phyloP scores from a whole-genome alignment of 129 eudicot genomes.

The Ambrosia artemisiifolia region DNA sequence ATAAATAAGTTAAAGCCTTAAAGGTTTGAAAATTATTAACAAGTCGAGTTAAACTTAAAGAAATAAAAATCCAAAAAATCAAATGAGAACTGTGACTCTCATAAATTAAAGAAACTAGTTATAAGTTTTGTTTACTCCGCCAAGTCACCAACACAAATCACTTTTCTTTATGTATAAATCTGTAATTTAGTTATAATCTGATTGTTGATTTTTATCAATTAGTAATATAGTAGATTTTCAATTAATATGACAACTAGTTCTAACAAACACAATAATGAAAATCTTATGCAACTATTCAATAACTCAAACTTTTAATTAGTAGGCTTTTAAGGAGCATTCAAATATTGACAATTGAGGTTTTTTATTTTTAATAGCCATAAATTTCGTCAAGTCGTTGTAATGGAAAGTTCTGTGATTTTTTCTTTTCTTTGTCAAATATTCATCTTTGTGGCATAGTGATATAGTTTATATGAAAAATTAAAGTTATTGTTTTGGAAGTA shows the following conservation, averaged over 20 bases:
- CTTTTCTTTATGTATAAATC: too few relatives aligned
- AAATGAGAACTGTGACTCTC: too few relatives aligned
- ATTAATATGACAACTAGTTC: not conserved
- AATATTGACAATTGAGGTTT: not conserved
- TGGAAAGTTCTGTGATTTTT: not conserved
- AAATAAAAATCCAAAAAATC: too few relatives aligned
- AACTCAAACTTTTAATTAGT: not conserved
- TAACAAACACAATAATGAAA: not conserved
- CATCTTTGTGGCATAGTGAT: not conserved
- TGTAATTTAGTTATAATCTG: too few relatives aligned
- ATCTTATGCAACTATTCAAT: not conserved
- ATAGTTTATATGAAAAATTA: not conserved
- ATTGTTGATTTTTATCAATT: too few relatives aligned
- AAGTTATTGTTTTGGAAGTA: not conserved
- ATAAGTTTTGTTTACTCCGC: too few relatives aligned
- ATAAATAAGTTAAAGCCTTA: too few relatives aligned
- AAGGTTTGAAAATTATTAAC: too few relatives aligned
- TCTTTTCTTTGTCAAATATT: too few relatives aligned
- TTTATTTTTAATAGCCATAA: not conserved
- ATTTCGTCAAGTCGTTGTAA: not conserved
- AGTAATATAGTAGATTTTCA: not conserved
- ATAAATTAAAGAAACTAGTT: too few relatives aligned
- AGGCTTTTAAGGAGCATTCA: constrained; percentile 1
- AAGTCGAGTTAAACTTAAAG: too few relatives aligned
- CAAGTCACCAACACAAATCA: too few relatives aligned